Evolutionary conservation across 164 flowering plant species (phyloP).

Genomic region (Saururus chinensis): DNA sequence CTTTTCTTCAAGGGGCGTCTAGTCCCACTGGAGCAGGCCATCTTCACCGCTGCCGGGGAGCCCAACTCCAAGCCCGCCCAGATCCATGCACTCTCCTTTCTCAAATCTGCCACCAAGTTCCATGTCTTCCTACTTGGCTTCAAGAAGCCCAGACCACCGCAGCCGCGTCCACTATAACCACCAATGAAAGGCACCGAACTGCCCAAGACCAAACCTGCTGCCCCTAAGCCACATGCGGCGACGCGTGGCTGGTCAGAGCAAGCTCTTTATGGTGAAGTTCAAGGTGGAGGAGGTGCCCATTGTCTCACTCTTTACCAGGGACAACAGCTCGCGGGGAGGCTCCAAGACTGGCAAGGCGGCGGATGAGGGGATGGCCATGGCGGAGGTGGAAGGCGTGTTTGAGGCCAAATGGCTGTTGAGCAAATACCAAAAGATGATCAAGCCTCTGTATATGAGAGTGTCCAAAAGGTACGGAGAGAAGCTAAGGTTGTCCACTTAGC

Average conservation of each 20-base stretch:
- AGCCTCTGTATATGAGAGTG: too few species aligned
- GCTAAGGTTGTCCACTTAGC: constrained; percentile 32
- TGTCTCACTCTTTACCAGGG: constrained; percentile 51
- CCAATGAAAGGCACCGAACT: constrained; percentile 5
- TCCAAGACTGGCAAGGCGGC: too few species aligned
- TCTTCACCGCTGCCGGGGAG: constrained; percentile 14
- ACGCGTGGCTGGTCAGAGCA: constrained; percentile 18
- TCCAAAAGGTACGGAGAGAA: constrained; percentile 50
- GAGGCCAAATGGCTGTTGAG: too few species aligned
- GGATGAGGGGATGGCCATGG: too few species aligned
- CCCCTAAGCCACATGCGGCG: constrained; percentile 1
- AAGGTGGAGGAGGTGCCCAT: constrained; percentile 72
- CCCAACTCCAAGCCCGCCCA: constrained; percentile 23
- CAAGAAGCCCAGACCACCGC: constrained; percentile 37
- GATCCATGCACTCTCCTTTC: constrained; percentile 23
- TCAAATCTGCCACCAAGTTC: constrained; percentile 55
- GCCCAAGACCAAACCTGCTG: background rate
- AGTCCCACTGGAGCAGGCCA: constrained; percentile 37
- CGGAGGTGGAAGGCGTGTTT: too few species aligned
- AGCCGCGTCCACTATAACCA: constrained; percentile 9
- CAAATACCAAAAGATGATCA: too few species aligned
- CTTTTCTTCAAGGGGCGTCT: constrained; percentile 62
- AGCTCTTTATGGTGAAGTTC: constrained; percentile 54
- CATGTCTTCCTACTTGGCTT: constrained; percentile 54
- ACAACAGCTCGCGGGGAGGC: constrained; percentile 28